These are phyloP conservation scores for Quambalaria eucalypti DNA, from an alignment of 1,284 basidiomycete genomes.

Conservation along the genomic window DNA sequence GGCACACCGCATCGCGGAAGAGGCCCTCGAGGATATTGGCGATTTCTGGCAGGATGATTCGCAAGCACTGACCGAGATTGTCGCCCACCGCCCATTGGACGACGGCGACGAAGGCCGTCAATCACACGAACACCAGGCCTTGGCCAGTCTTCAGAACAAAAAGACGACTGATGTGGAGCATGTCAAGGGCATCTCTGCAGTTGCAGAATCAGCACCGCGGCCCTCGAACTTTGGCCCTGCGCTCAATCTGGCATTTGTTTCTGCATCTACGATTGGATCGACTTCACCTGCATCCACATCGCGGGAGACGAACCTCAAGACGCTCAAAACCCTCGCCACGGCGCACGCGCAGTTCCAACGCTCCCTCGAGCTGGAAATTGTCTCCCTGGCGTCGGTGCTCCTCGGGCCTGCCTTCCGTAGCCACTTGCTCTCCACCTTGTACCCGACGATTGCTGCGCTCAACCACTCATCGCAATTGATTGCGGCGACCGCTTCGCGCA, in stretches of 20 bases:
- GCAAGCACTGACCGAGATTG: not conserved
- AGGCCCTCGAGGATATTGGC: constrained; percentile 13
- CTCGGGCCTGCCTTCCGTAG: constrained; percentile 31
- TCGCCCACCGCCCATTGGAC: not conserved
- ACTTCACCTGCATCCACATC: too few relatives aligned
- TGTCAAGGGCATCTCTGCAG: constrained; percentile 15
- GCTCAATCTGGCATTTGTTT: constrained; percentile 22
- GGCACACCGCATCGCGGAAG: constrained; percentile 22
- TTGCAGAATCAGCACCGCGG: not conserved
- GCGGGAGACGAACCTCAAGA: not conserved
- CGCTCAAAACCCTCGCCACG: not conserved
- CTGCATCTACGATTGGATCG: constrained; percentile 9
- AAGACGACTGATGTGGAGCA: too few relatives aligned
- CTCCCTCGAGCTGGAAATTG: constrained; percentile 15
- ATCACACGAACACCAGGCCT: too few relatives aligned
- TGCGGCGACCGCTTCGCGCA: constrained; percentile 6
- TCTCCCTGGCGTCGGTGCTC: constrained; percentile 18
- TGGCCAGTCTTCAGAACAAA: too few relatives aligned
- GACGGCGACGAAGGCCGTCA: constrained; percentile 4
- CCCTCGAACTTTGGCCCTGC: constrained; percentile 15
- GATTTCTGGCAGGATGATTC: constrained; percentile 22
- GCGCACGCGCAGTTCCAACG: not conserved
- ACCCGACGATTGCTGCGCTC: constrained; percentile 32
- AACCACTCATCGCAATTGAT: constrained; percentile 12
- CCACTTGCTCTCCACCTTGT: constrained; percentile 23